Base-by-base conservation (phyloP, 345 rosid species). In the Punica granatum region DNA sequence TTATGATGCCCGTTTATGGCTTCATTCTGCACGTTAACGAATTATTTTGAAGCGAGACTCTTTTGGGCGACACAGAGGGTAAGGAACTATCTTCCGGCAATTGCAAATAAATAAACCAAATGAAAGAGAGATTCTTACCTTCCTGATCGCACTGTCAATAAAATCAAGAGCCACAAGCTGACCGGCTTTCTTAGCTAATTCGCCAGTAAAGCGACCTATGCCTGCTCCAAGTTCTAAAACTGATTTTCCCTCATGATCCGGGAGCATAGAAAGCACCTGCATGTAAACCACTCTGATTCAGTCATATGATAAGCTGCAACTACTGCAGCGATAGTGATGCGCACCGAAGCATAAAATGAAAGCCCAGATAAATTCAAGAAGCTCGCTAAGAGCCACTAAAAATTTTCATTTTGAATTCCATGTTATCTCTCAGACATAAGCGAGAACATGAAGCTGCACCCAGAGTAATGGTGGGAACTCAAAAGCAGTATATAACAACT, bases 171-270 rank as follows among this genome's bases (percentile, higher is more conserved):
- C 99, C 61, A 84, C 64, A 63, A 94, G 75, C 18, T 80, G 81
- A 44, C 83, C 85, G 14, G 99, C 97, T 72, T 86, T 90, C 79
- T 80, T 74, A 64, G 97, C 99, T 71, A 94, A 73, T 53, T 92
- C 92, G 35, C 90, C 80, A 43, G 98, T 94, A 80, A 92, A 92
- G 58, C 99, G 91, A 66, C 98, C 99, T 69, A 88, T 90, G 34
- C 97, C 99, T 69, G 98, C 99, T 72, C 99, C 99, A 63, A 92
- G 79, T 75, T 94, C 99, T 72, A 94, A 67, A 66, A 94, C 82
- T 6, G 85, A 56, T 70, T 89, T 92, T 19, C 93, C 93, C 53
- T 88, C 90, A 34, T 78, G 84, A 6, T 84, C 60, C 62, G 99
- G 99, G 61, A 94, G 97, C 35, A 88, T 76, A 73, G 96, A 79